Evolutionary conservation across 2,329 filamentous ascomycete genomes (phyloP).

Genomic region (Monosporascus sp.): DNA sequence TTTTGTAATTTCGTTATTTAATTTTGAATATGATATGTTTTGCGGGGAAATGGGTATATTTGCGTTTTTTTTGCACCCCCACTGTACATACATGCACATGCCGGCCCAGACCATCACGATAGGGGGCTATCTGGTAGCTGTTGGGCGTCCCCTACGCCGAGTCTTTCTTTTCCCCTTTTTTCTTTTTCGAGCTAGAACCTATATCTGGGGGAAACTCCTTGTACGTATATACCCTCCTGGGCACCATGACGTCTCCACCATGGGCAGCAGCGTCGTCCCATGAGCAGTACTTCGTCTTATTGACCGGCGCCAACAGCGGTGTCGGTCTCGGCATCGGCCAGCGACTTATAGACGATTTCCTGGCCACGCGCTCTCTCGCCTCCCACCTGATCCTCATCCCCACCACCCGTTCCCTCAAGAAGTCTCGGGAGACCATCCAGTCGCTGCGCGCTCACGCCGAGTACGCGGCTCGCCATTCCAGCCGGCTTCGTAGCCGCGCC

Average conservation of each 20-base stretch:
- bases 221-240: not conserved
- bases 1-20: too few relatives aligned
- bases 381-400: conserved; percentile 74
- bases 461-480: conserved; percentile 36
- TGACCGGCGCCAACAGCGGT: conserved; percentile 55
- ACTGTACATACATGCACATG: too few relatives aligned
- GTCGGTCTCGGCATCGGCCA: conserved; percentile 80
- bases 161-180: too few relatives aligned
- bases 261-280: conserved; percentile 26
- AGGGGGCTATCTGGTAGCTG: too few relatives aligned
- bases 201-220: not conserved
- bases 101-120: too few relatives aligned
- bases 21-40: too few relatives aligned
- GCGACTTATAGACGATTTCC: conserved; percentile 86
- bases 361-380: conserved; percentile 58
- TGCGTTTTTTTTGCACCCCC: too few relatives aligned
- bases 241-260: conserved; percentile 22
- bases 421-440: conserved; percentile 67
- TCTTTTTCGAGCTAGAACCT: too few relatives aligned
- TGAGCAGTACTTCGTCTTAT: conserved; percentile 26
- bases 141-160: too few relatives aligned
- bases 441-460: conserved; percentile 60
- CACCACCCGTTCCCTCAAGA: conserved; percentile 71
- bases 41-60: too few relatives aligned
- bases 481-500: conserved; percentile 31